Percentiles rank a stretch among this genome's conserved stretches.
Conservation (phyloP, 495 filamentous ascomycete species). For the Penicillium egyptiacum region DNA sequence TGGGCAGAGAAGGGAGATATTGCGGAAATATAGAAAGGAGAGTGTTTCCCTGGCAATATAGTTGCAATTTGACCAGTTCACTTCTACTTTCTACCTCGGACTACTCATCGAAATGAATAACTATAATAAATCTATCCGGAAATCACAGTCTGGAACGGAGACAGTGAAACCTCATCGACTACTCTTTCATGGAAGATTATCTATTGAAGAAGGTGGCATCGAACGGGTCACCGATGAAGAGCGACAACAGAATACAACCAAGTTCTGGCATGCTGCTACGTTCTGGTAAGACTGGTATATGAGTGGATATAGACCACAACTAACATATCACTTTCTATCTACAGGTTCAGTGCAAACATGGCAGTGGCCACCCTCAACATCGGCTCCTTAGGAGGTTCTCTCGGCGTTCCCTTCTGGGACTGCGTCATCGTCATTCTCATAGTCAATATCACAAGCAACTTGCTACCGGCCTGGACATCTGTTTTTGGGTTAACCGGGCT, state of each 20-base stretch:
- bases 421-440: constrained; percentile 64
- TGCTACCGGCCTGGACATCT: constrained; percentile 41
- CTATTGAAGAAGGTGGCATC: constrained; percentile 64
- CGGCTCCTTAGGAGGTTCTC: constrained; percentile 50
- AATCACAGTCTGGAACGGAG: not conserved
- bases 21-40: constrained; percentile 12
- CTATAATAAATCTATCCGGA: not conserved
- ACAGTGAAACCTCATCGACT: not conserved
- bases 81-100: not conserved
- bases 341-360: constrained; percentile 62
- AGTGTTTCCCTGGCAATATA: not conserved
- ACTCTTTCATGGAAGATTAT: constrained; percentile 31
- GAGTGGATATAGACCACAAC: not conserved
- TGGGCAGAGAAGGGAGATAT: not conserved
- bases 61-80: not conserved
- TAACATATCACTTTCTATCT: not conserved
- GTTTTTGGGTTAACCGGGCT: constrained; percentile 36
- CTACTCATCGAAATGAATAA: constrained; percentile 4
- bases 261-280: constrained; percentile 33
- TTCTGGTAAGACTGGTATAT: constrained; percentile 51
- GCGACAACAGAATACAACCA: constrained; percentile 56
- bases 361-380: constrained; percentile 65
- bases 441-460: constrained; percentile 51
- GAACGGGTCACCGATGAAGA: constrained; percentile 65
- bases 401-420: constrained; percentile 49